These are phyloP conservation scores for Oryza glaberrima DNA, from an alignment of 176 grass and related monocot species.

Conservation along the genomic window DNA sequence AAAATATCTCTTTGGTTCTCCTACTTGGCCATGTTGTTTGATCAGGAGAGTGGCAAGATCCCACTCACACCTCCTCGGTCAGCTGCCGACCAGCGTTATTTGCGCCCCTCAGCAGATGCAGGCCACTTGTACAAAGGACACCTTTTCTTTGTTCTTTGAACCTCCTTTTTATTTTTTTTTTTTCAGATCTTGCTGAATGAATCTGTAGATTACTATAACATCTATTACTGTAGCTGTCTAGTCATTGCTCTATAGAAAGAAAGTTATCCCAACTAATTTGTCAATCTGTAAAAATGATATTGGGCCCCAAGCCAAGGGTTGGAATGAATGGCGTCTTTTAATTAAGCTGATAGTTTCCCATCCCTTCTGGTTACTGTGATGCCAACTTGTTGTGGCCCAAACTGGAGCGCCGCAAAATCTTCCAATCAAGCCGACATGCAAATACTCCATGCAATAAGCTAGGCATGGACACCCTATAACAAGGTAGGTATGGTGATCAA, in stretches of 20 bases:
- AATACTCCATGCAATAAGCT: background rate
- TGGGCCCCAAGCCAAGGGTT: background rate
- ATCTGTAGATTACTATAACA: background rate
- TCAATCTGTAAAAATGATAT: background rate
- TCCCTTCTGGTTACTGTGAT: background rate
- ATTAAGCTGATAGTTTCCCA: background rate
- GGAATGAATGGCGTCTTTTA: background rate
- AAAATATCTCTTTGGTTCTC: background rate
- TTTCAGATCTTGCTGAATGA: background rate
- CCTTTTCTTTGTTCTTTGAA: slow-evolving; percentile 2
- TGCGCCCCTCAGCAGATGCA: background rate
- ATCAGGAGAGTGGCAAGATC: background rate
- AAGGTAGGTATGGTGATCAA: background rate
- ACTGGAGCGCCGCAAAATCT: background rate
- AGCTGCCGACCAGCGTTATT: slow-evolving; percentile 2
- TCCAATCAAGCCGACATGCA: background rate
- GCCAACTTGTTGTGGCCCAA: background rate
- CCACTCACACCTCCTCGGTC: background rate
- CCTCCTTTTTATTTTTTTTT: background rate
- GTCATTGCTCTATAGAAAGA: background rate
- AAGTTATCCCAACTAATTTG: background rate
- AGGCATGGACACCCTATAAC: background rate
- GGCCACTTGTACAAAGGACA: background rate
- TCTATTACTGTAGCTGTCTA: background rate
- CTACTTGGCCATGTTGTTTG: background rate